phyloP scores from a whole-genome alignment of 768 basidiomycete genomes.

The Jaapia argillacea region DNA sequence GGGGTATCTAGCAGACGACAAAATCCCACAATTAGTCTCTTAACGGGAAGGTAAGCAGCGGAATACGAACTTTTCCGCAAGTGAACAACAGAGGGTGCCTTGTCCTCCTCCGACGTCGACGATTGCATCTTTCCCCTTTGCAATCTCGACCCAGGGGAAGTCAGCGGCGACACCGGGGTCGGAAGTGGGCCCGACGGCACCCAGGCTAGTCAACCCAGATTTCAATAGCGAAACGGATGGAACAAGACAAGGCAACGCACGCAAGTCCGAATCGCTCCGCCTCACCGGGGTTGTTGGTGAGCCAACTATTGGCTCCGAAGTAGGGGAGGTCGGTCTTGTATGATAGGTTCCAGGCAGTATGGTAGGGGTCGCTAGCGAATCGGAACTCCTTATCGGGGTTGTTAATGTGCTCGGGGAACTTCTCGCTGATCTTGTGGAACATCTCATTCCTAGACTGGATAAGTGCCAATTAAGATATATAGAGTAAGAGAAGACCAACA shows the following conservation, averaged over 20 bases:
- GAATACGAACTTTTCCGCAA: conserved; percentile 22
- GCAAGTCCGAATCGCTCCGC: neutral
- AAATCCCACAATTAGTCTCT: neutral
- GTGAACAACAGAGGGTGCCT: conserved; percentile 27
- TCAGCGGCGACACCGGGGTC: conserved; percentile 28
- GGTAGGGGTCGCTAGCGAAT: neutral
- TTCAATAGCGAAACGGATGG: neutral
- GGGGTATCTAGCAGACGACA: neutral
- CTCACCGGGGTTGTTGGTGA: neutral
- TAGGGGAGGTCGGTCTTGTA: neutral
- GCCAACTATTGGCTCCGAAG: neutral
- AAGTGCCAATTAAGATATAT: neutral
- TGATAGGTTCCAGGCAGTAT: neutral
- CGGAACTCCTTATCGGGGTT: neutral
- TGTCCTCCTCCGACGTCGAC: conserved; percentile 32
- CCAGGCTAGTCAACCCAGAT: neutral
- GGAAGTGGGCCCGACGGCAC: neutral
- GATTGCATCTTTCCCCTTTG: conserved; percentile 26
- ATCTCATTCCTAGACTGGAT: conserved; percentile 4
- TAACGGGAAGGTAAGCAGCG: neutral
- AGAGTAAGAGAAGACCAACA: neutral
- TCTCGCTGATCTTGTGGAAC: neutral
- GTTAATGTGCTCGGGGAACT: neutral
- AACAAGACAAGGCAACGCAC: neutral
- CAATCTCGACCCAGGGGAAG: conserved; percentile 27